phyloP scores from a whole-genome alignment of 352 stramenopile genomes.

The Globisporangium recalcitrans region DNA sequence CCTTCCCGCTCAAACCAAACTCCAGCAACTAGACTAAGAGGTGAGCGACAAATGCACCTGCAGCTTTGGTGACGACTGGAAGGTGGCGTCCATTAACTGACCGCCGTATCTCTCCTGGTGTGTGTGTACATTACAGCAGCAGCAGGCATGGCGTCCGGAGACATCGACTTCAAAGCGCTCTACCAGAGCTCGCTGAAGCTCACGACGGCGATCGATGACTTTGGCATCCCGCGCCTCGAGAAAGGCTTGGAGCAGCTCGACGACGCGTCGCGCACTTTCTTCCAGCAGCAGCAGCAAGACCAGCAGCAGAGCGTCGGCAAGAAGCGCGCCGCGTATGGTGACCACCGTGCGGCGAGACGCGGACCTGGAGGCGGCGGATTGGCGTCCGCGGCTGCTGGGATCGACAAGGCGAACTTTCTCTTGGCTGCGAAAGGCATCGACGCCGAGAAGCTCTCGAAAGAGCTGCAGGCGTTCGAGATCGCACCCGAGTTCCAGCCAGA shows the following conservation, averaged over 20 bases:
- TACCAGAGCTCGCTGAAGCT: conserved; percentile 87
- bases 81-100: background rate
- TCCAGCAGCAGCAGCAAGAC: conserved; percentile 30
- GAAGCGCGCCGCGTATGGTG: conserved; percentile 35
- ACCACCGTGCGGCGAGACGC: conserved; percentile 16
- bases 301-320: conserved; percentile 24
- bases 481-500: conserved; percentile 70
- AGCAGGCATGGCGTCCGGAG: conserved; percentile 14
- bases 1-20: background rate
- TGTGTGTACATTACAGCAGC: background rate
- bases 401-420: conserved; percentile 82
- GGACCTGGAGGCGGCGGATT: conserved; percentile 14
- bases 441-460: conserved; percentile 81
- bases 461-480: conserved; percentile 77
- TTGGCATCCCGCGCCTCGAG: conserved; percentile 68
- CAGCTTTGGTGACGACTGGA: background rate
- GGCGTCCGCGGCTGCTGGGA: conserved; percentile 17
- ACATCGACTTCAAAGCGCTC: conserved; percentile 81
- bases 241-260: conserved; percentile 82
- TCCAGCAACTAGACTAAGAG: background rate
- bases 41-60: background rate
- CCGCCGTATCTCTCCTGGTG: background rate
- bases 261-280: conserved; percentile 50
- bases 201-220: conserved; percentile 69
- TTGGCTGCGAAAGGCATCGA: conserved; percentile 82